Evolutionary conservation across 1,284 basidiomycete genomes (phyloP).

Genomic region (Rhodotorula sp.): DNA sequence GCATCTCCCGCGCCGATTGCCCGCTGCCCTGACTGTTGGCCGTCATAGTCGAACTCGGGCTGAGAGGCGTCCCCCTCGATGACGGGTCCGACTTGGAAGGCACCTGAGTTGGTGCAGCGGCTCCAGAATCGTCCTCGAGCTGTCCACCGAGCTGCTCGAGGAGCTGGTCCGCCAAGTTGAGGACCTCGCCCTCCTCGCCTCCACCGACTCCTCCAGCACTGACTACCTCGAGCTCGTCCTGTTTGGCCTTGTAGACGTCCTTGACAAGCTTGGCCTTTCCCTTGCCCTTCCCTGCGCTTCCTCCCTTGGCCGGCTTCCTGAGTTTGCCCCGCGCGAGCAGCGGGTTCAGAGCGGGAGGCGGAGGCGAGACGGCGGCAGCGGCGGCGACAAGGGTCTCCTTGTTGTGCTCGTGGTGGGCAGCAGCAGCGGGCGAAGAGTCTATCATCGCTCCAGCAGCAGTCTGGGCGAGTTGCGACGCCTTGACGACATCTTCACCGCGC

Average conservation of each 20-base stretch:
- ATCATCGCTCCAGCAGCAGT: not conserved
- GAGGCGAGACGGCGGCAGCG: constrained; percentile 3
- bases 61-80: not conserved
- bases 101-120: not conserved
- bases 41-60: constrained; percentile 6
- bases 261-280: constrained; percentile 7
- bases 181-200: constrained; percentile 37
- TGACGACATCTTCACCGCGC: not conserved
- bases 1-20: constrained; percentile 11
- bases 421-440: not conserved
- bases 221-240: constrained; percentile 30
- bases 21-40: constrained; percentile 3
- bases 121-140: constrained; percentile 11
- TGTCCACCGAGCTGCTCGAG: constrained; percentile 41
- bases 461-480: not conserved
- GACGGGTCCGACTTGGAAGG: not conserved
- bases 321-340: constrained; percentile 39
- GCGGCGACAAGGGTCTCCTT: constrained; percentile 13
- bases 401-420: constrained; percentile 25
- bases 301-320: constrained; percentile 22
- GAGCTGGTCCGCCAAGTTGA: constrained; percentile 42
- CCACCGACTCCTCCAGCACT: constrained; percentile 5
- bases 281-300: constrained; percentile 20
- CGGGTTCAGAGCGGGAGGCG: constrained; percentile 30
- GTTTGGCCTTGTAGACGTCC: constrained; percentile 20